These are phyloP conservation scores for Ceratobasidium sp. DNA, from an alignment of 1,284 basidiomycete species.

Conservation along the genomic window DNA sequence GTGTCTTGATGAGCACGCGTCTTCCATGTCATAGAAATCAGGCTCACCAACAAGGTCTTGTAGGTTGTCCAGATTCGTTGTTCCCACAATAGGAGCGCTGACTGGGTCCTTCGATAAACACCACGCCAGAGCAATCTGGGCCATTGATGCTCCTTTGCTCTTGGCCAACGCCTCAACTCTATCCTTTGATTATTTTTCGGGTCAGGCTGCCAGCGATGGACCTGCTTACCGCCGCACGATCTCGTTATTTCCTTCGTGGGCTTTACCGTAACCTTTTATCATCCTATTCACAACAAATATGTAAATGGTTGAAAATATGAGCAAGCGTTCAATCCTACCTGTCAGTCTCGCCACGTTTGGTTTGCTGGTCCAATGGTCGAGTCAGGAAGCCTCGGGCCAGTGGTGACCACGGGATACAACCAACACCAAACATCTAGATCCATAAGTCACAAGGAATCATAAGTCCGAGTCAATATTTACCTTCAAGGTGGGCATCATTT, in stretches of 20 bases:
- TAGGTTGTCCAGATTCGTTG: slow-evolving; percentile 39
- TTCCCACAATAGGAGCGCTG: slow-evolving; percentile 40
- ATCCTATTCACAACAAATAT: not conserved
- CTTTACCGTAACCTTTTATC: not conserved
- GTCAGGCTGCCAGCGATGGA: too few species aligned
- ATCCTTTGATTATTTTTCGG: too few species aligned
- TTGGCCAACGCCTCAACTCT: slow-evolving; percentile 43
- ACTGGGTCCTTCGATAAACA: slow-evolving; percentile 34
- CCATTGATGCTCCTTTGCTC: slow-evolving; percentile 44
- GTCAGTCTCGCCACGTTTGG: slow-evolving; percentile 19
- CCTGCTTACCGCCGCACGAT: slow-evolving; percentile 24
- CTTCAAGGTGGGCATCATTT: slow-evolving; percentile 47
- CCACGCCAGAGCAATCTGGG: slow-evolving; percentile 19
- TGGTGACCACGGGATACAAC: slow-evolving; percentile 40
- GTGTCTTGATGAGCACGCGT: not conserved
- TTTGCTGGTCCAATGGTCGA: slow-evolving; percentile 23
- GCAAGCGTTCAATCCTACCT: not conserved
- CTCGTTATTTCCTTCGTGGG: slow-evolving; percentile 3
- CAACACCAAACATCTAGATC: slow-evolving; percentile 38
- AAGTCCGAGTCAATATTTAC: not conserved
- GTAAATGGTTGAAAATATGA: not conserved
- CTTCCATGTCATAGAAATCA: not conserved
- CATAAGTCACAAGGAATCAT: not conserved
- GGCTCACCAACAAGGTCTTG: slow-evolving; percentile 36
- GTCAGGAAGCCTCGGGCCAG: slow-evolving; percentile 38